phyloP scores from a whole-genome alignment of 306 rosid genomes.

The Abrus pulchellus region DNA sequence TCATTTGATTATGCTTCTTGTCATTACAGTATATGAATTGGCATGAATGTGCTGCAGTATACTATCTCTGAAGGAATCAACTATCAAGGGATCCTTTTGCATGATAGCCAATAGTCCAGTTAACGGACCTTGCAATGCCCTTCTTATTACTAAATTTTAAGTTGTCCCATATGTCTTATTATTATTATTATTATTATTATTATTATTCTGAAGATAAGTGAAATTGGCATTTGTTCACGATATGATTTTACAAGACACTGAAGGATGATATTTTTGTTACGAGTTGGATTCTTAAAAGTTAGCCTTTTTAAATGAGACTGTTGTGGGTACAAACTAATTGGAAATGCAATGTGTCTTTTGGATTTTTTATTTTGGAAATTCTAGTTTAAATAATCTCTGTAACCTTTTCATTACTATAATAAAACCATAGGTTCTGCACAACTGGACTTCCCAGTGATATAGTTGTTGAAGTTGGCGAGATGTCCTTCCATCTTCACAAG shows the following conservation, averaged over 20 bases:
- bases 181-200: neutral
- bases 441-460: constrained; percentile 97
- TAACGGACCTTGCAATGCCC: constrained; percentile 29
- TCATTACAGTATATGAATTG: neutral
- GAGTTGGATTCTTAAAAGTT: neutral
- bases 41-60: neutral
- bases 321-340: constrained; percentile 10
- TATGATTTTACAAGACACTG: constrained; percentile 18
- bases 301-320: constrained; percentile 21
- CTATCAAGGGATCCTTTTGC: neutral
- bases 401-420: constrained; percentile 27
- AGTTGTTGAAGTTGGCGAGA: constrained; percentile 91
- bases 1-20: constrained; percentile 35
- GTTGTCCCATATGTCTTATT: neutral
- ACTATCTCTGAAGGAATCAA: neutral
- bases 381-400: neutral
- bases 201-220: constrained; percentile 6
- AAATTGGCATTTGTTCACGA: neutral
- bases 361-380: neutral
- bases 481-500: constrained; percentile 99
- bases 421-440: constrained; percentile 83
- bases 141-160: neutral
- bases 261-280: constrained; percentile 7
- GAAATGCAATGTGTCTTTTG: constrained; percentile 1
- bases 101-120: neutral